Evolutionary conservation across 768 basidiomycete species (phyloP), one percentile per base, ranked within the genome.

Genomic region (Hortiboletus campestris): DNA sequence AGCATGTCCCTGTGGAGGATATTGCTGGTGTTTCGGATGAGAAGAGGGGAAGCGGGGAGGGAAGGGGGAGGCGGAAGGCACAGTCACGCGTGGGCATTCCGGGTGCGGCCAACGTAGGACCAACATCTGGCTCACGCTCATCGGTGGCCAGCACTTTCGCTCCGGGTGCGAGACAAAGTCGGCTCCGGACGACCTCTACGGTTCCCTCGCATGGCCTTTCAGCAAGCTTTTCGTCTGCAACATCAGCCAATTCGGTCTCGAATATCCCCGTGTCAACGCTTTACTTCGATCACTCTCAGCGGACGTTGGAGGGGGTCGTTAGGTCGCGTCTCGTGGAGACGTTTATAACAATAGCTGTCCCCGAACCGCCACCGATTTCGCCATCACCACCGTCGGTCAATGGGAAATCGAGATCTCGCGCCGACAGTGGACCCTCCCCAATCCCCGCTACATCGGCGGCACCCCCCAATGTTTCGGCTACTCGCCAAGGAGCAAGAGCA

Each of bases 281-380:
- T 45, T 72, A 81, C 51, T 77, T 77, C 16, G 84, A 85, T 62
- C 79, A 86, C 56, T 88, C 89, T 5, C 90, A 92, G 65, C 72
- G 72, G 29, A 80, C 77, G 9, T 74, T 92, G 43, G 89, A 92
- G 74, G 86, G 78, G 61, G 80, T 91, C 14, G 78, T 93, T 12
- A 74, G 75, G 51, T 85, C 89, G 34, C 83, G 90, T 46, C 74
- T 93, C 31, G 84, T 92, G 22, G 88, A 91, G 70, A 89, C 90
- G 0, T 89, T 90, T 62, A 71, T 92, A 51, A 79, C 83, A 14
- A 69, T 91, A 41, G 75, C 76, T 32, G 71, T 85, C 20, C 74
- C 71, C 2, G 62, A 67, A 8, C 58, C 67, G 9, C 52, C 67
- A 34, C 56, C 31, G 12, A 38, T 50, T 49, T 68, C 67, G n/a